Conservation (phyloP, 164 flowering plant species). For the Chimonanthus salicifolius region DNA sequence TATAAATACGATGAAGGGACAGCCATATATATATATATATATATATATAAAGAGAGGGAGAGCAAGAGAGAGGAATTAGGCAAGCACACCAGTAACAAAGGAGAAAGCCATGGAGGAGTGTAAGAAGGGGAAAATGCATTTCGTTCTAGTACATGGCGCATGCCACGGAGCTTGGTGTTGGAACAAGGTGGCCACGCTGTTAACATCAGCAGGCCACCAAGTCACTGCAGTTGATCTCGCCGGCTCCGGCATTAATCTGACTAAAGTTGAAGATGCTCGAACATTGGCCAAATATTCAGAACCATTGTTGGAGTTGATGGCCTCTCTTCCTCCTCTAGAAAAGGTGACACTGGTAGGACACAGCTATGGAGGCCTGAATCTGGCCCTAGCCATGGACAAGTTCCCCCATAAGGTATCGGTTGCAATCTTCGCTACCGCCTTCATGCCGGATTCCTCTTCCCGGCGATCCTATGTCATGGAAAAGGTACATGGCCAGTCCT, state of each 20-base stretch:
- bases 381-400: slow-evolving; percentile 37
- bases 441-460: slow-evolving; percentile 28
- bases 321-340: slow-evolving; percentile 21
- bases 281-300: slow-evolving; percentile 21
- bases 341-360: slow-evolving; percentile 43
- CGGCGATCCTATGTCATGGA: slow-evolving; percentile 22
- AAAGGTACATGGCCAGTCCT: slow-evolving; percentile 16
- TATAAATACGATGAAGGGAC: too few species aligned
- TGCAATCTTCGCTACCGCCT: slow-evolving; percentile 35
- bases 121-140: slow-evolving; percentile 23
- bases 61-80: not conserved
- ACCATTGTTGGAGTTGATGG: slow-evolving; percentile 37
- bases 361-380: slow-evolving; percentile 30
- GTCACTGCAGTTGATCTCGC: slow-evolving; percentile 41
- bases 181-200: slow-evolving; percentile 40
- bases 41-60: not conserved
- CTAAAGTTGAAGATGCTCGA: slow-evolving; percentile 8
- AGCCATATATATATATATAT: not conserved
- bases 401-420: slow-evolving; percentile 30
- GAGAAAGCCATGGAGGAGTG: not conserved
- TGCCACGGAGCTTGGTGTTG: slow-evolving; percentile 65
- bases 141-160: slow-evolving; percentile 52
- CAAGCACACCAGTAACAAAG: not conserved
- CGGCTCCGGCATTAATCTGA: slow-evolving; percentile 30
- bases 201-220: slow-evolving; percentile 29